Percentiles rank a stretch among this genome's conserved stretches.
phyloP scores from a whole-genome alignment of 2,329 filamentous ascomycete species.

The Colletotrichum tofieldiae region DNA sequence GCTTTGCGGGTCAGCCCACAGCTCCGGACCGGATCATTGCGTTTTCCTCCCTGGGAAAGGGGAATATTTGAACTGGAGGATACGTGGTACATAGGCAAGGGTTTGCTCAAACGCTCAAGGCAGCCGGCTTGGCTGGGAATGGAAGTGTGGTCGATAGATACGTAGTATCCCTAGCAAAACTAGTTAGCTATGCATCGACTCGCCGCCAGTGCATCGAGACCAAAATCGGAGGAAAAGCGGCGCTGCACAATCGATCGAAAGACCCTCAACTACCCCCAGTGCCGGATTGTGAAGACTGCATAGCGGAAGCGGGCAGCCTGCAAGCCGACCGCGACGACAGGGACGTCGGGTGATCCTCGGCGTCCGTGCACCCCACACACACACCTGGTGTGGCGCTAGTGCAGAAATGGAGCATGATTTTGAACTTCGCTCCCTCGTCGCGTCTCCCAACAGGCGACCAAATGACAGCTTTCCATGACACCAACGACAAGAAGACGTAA shows the following conservation, averaged over 20 bases:
- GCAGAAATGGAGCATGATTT: constrained; percentile 19
- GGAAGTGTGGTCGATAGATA: neutral
- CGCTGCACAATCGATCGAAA: neutral
- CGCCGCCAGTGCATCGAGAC: neutral
- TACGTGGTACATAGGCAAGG: neutral
- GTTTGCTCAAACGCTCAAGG: neutral
- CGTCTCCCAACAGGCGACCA: constrained; percentile 27
- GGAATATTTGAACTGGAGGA: neutral
- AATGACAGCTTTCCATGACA: constrained; percentile 1
- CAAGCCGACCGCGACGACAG: neutral
- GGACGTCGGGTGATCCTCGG: constrained; percentile 28
- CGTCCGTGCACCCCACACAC: constrained; percentile 10
- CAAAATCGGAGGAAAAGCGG: neutral
- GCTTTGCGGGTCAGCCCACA: neutral
- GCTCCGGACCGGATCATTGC: neutral
- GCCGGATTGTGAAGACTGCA: neutral
- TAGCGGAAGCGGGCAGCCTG: neutral
- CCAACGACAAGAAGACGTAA: neutral
- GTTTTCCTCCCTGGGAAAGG: neutral
- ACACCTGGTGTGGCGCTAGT: constrained; percentile 2
- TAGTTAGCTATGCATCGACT: neutral
- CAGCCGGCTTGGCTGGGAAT: neutral
- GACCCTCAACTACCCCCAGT: neutral
- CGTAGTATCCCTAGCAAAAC: neutral
- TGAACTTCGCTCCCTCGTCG: constrained; percentile 20